Conservation (phyloP, 345 rosid genomes). For the Physaria fendleri region DNA sequence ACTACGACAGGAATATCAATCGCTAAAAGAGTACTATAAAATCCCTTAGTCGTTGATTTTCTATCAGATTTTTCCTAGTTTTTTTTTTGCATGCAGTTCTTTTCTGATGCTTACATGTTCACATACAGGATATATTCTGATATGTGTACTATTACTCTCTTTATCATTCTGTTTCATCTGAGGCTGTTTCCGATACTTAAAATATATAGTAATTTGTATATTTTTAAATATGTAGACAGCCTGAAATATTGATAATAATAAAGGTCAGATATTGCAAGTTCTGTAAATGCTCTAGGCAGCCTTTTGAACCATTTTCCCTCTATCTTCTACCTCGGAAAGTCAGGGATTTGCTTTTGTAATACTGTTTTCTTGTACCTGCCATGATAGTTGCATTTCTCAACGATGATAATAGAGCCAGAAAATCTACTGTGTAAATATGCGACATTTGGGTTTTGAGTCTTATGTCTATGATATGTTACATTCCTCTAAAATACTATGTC, state of each 20-base stretch:
- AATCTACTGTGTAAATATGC: neutral
- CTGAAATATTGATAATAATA: neutral
- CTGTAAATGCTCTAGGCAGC: neutral
- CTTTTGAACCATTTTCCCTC: neutral
- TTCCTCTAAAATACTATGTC: neutral
- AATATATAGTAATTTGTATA: neutral
- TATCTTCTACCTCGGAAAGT: neutral
- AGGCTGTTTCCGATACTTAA: neutral
- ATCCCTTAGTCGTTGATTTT: neutral
- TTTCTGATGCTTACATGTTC: neutral
- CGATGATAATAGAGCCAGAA: neutral
- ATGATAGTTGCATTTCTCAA: neutral
- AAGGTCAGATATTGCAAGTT: neutral
- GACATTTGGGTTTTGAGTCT: neutral
- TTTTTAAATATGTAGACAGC: neutral
- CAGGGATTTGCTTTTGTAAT: neutral
- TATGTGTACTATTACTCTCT: neutral
- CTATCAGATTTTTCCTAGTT: neutral
- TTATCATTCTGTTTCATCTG: neutral
- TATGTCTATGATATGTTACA: neutral
- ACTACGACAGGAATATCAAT: slow-evolving; percentile 63
- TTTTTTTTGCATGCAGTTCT: slow-evolving; percentile 1
- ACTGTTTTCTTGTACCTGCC: neutral
- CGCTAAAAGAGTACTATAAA: slow-evolving; percentile 52
- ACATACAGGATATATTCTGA: neutral